Conservation (phyloP, 1,139 yeast genomes). For the Saccharomycopsis crataegensis region DNA sequence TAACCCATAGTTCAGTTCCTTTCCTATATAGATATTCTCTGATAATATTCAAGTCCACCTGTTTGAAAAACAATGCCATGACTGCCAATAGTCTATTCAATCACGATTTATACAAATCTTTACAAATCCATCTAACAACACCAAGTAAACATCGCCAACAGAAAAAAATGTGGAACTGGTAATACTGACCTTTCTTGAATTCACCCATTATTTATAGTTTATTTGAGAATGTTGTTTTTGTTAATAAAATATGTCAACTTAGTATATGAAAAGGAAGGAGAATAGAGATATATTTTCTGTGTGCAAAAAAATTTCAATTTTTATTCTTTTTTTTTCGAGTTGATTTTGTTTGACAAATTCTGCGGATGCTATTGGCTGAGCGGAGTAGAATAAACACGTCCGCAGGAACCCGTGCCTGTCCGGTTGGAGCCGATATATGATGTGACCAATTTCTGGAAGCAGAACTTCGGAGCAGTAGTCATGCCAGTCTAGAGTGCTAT, state of each 20-base stretch:
- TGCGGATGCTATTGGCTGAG: not conserved
- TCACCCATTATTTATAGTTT: constrained; percentile 16
- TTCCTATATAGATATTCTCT: no score
- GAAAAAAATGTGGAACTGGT: not conserved
- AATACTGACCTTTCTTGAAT: constrained; percentile 18
- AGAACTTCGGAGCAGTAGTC: no score
- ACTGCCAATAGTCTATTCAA: no score
- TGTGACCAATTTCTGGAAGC: no score
- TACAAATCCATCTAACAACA: no score
- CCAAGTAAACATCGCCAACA: not conserved
- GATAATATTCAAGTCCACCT: no score
- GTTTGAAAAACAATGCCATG: no score
- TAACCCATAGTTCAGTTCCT: no score
- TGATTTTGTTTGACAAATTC: not conserved
- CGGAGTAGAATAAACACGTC: not conserved
- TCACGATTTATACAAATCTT: no score
- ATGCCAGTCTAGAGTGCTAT: no score
- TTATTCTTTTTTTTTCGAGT: constrained; percentile 4
- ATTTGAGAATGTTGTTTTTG: not conserved
- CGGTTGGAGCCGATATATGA: not conserved
- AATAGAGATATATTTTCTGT: not conserved
- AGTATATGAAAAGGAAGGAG: not conserved
- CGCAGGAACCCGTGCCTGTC: not conserved
- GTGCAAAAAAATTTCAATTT: not conserved
- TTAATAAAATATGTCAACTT: not conserved